phyloP scores from a whole-genome alignment of 208 protist species.

The Trypanosoma mega region DNA sequence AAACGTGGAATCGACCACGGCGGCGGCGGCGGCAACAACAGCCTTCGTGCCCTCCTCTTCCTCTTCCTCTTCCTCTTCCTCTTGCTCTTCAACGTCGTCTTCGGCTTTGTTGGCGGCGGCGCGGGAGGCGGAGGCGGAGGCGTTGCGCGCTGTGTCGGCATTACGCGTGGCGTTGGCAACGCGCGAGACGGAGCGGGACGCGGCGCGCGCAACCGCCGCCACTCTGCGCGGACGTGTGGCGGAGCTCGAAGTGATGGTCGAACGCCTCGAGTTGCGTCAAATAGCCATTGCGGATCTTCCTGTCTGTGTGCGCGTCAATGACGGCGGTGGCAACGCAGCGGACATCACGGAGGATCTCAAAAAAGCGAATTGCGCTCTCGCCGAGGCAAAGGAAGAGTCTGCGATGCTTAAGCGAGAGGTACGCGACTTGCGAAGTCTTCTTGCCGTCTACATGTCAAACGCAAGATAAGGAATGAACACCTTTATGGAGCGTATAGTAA shows the following conservation, averaged over 20 bases:
- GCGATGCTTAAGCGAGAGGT: conserved; percentile 22
- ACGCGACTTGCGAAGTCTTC: conserved; percentile 23
- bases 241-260: conserved; percentile 15
- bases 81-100: no score
- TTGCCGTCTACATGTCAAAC: conserved; percentile 32
- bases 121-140: no score
- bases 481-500: no score
- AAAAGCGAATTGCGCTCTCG: not conserved
- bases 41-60: no score
- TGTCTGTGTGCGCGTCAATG: not conserved
- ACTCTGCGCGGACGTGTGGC: not conserved
- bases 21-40: not conserved
- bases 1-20: not conserved
- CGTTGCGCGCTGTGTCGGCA: no score
- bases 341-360: conserved; percentile 13
- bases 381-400: conserved; percentile 12
- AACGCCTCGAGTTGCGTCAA: not conserved
- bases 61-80: no score
- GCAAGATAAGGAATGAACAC: no score
- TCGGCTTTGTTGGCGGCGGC: no score
- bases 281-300: conserved; percentile 24
- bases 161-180: no score
- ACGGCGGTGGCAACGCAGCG: not conserved
- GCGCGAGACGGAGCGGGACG: conserved; percentile 2
- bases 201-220: not conserved